Percentiles rank a stretch among this genome's conserved stretches.
phyloP scores from a whole-genome alignment of 805 yeast genomes.

The Wickerhamiella sorbophila region DNA sequence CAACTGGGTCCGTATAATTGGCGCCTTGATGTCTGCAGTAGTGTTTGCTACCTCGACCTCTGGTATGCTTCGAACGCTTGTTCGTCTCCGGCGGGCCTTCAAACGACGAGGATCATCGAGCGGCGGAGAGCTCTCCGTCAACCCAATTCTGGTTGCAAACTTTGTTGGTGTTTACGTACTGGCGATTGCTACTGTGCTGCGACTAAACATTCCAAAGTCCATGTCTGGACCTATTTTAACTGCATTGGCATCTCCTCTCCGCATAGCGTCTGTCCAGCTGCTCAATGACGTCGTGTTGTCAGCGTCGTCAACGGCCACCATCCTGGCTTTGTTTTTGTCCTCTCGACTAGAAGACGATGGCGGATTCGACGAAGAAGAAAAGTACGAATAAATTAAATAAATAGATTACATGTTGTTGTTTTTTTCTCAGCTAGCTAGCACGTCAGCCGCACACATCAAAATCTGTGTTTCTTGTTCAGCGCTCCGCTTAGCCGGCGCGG shows the following conservation, averaged over 20 bases:
- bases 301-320: constrained; percentile 20
- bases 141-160: constrained; percentile 25
- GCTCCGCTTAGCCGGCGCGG: background rate
- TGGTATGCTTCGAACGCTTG: constrained; percentile 21
- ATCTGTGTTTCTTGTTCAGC: background rate
- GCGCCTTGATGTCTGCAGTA: constrained; percentile 28
- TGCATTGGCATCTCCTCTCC: constrained; percentile 29
- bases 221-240: constrained; percentile 29
- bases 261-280: constrained; percentile 25
- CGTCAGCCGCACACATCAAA: background rate
- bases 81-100: constrained; percentile 10
- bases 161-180: constrained; percentile 28
- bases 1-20: constrained; percentile 28
- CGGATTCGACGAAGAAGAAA: constrained; percentile 12
- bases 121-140: constrained; percentile 7
- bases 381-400: background rate
- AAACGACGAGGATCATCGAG: constrained; percentile 1
- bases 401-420: no score
- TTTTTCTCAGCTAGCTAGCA: no score
- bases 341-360: constrained; percentile 6
- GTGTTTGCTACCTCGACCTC: constrained; percentile 26
- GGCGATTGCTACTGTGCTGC: constrained; percentile 28
- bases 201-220: constrained; percentile 27
- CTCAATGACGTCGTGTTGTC: constrained; percentile 28
- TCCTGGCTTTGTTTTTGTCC: constrained; percentile 17